Evolutionary conservation across 257 asterid genomes (phyloP), one percentile per base, ranked within the genome.

Genomic region (Solanum clarkiae): DNA sequence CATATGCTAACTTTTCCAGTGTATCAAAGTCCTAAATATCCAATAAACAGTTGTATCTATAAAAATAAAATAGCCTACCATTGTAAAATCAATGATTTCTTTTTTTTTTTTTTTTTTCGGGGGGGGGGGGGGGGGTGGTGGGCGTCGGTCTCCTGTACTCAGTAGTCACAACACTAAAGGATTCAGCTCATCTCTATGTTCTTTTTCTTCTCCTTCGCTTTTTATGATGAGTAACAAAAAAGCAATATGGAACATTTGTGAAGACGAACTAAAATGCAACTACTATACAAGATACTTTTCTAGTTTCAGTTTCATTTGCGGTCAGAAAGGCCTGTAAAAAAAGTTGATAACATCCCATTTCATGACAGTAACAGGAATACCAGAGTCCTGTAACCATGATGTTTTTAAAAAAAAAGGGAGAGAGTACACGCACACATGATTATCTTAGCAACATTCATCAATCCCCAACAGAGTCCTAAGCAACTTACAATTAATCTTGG

Each of bases 401-500:
- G 24, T 15, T 29, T 0, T n/a, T n/a, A n/a, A n/a, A 29, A 29
- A 29, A 2, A 29, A 2, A 29, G 32, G 1, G n/a, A 53, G 47
- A 51, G 63, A 51, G 63, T 15, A 9, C 10, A 16, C 12, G 51
- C 60, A 77, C 2, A 51, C 16, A 16, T 51, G 44, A 51, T 77
- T 51, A 75, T 24, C 42, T 14, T 75, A 47, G 81, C 44, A 75
- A 75, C 60, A 77, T 26, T 26, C 47, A 51, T 77, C 26, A 8
- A 45, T 51, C 26, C 82, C 47, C 63, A 53, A 51, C 26, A 77
- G 24, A 20, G 20, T 51, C 81, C 11, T 24, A 84, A 65, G 80
- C 49, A 79, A 86, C 99, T 91, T 88, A 96, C 99, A 87, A 94
- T 88, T 81, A 97, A 89, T 82, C 90, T 84, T 83, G 92, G 96